Base-by-base conservation (phyloP, 2,329 filamentous ascomycete genomes). In the Dactylellina leptospora region DNA sequence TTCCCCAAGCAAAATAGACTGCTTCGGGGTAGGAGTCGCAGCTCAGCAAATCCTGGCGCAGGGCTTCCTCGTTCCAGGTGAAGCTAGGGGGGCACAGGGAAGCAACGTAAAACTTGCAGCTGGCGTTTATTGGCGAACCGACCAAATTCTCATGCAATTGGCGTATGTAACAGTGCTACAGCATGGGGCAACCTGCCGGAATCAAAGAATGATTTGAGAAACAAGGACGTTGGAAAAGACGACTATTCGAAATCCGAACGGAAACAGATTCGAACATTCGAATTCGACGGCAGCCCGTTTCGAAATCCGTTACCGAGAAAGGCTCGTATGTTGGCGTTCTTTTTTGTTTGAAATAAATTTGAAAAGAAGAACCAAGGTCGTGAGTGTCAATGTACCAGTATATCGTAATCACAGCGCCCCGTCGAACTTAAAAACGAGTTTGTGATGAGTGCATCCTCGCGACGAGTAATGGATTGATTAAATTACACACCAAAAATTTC, bases 191-290 rank as follows among this genome's bases (percentile, higher is more conserved):
- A 58, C 54, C 54, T 58, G 38, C 54, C 54, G 38, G 38, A 58
- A 58, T 30, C 20, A 58, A 58, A 28, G 38, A 58, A 58, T 58
- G 54, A 58, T 58, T 58, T 58, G 54, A 58, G 54, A 58, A 58
- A 58, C 47, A 30, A 30, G 16, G 4, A 42, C 38, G 33, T 6
- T 8, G 11, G 11, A 47, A 6, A 4, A 9, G 23, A 28, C 9
- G 27, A 2, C 6, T 33, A 33, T 55, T 55, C n/a, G n/a, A n/a
- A n/a, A n/a, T n/a, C n/a, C n/a, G n/a, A n/a, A n/a, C n/a, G n/a
- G n/a, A n/a, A n/a, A 40, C 4, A 11, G 11, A 40, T n/a, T 45
- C 23, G 42, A 58, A 58, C n/a, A n/a, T 25, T 42, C 18, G 13
- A 25, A 25, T 20, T 18, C 8, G 23, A 18, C 18, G 40, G 18